A percentile compares a stretch with the other conserved stretches of the same genome.
Evolutionary conservation across 495 filamentous ascomycete species (phyloP).

Genomic region (Penicillium steckii): DNA sequence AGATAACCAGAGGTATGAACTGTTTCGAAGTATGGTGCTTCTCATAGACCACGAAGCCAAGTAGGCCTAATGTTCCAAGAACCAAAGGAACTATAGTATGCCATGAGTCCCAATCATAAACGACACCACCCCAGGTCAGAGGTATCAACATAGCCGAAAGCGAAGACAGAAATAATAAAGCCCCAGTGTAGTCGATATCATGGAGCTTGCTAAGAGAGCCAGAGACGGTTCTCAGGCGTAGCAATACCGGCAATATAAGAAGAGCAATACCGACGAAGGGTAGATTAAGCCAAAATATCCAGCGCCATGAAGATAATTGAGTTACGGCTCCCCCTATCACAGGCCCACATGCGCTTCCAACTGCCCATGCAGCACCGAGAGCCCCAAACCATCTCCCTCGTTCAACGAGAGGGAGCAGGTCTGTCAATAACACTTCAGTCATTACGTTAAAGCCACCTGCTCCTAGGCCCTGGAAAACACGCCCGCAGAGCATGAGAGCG

Average conservation of each 20-base stretch:
- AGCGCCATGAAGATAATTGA: conserved; percentile 42
- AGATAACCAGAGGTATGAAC: conserved; percentile 35
- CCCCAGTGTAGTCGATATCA: conserved; percentile 53
- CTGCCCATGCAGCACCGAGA: conserved; percentile 11
- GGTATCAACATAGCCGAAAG: conserved; percentile 49
- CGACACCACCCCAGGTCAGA: conserved; percentile 52
- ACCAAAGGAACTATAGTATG: conserved; percentile 44
- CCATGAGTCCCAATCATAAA: conserved; percentile 50
- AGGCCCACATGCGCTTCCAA: conserved; percentile 33
- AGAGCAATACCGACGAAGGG: conserved; percentile 48
- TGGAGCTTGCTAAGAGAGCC: conserved; percentile 25
- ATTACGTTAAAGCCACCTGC: conserved; percentile 31
- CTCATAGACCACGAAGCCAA: conserved; percentile 9
- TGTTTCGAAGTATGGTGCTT: conserved; percentile 16
- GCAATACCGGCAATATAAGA: conserved; percentile 49
- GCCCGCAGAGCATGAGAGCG: conserved; percentile 24
- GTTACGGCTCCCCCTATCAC: conserved; percentile 31
- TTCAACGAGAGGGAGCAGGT: conserved; percentile 35
- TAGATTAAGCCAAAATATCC: conserved; percentile 68
- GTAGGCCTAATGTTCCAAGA: conserved; percentile 14
- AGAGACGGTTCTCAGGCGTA: conserved; percentile 29
- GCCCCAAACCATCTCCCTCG: conserved; percentile 28
- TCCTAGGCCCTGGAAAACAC: conserved; percentile 30
- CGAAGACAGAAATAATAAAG: conserved; percentile 46
- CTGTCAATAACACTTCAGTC: conserved; percentile 30